Base-by-base conservation (phyloP, 2,329 filamentous ascomycete species). In the Scedosporium minutisporum region DNA sequence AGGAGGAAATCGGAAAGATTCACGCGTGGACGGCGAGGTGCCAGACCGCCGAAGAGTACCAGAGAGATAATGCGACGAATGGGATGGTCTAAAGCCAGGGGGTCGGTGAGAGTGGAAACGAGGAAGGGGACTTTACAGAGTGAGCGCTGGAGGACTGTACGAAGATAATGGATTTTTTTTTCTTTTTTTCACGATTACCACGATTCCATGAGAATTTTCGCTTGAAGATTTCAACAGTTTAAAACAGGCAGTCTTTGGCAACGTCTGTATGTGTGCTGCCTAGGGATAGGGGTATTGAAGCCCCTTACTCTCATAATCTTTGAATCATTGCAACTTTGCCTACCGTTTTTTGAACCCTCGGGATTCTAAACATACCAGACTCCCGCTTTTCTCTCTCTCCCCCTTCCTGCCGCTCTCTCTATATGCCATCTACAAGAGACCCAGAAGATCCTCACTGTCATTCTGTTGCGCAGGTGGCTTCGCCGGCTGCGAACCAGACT, bases 21-120 rank as follows among this genome's bases (percentile, higher is more conserved):
- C 93, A 97, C 78, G 93, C 93, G 46, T 97, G 93, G 93, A 96
- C 91, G 63, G 91, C 92, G 29, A 96, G 92, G 77, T 96, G 93
- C 74, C 89, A 92, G 78, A 97, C 93, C 7, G 90, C 91, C 0
- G 90, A 92, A 70, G 91, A 97, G 78, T 96, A 89, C 86, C 85
- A 90, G 77, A 69, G 69, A 5, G 69, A 70, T 6, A 72, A 67
- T 63, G 66, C 78, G 77, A 46, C 74, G 64, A 75, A 79, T 14
- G 78, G 79, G 6, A 80, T 78, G 0, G 73, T 77, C 0, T 74
- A 68, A 1, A 78, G 48, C 5, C 77, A 0, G 75, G 75, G 59
- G 78, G 42, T 7, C 1, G 41, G 16, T 7, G 18, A 16, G 3
- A 73, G 77, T 27, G 75, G 75, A 44, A 21, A 14, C 48, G 23